Evolutionary conservation across 1,284 basidiomycete genomes (phyloP).

Genomic region (Pholiota adiposa): DNA sequence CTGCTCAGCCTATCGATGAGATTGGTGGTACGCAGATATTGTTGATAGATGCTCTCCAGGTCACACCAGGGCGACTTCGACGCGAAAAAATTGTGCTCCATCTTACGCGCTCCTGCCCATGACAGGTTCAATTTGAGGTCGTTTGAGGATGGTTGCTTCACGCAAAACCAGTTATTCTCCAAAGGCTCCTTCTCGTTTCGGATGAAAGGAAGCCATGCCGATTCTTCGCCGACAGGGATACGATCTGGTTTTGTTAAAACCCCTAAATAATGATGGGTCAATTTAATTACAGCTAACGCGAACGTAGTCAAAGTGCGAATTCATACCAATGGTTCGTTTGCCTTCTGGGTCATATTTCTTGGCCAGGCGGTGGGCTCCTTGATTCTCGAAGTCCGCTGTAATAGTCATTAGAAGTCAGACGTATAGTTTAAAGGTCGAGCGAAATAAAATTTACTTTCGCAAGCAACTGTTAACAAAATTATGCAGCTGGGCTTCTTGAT

Average conservation of each 20-base stretch:
- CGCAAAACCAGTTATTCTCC: conserved; percentile 71
- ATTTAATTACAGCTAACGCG: too few species aligned
- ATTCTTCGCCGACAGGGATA: conserved; percentile 65
- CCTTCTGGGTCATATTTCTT: conserved; percentile 60
- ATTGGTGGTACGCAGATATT: conserved; percentile 57
- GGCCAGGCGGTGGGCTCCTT: conserved; percentile 64
- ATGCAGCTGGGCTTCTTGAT: conserved; percentile 68
- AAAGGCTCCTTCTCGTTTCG: conserved; percentile 58
- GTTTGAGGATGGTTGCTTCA: conserved; percentile 69
- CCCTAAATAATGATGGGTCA: conserved; percentile 50
- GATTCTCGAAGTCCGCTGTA: conserved; percentile 77
- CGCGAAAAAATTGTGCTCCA: conserved; percentile 72
- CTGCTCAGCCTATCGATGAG: conserved; percentile 58
- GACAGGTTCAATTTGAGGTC: conserved; percentile 57
- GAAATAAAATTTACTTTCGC: conserved; percentile 57
- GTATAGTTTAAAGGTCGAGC: background rate
- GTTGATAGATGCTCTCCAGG: conserved; percentile 50
- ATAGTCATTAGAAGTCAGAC: background rate
- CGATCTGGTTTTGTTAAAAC: conserved; percentile 84
- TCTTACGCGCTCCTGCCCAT: conserved; percentile 58
- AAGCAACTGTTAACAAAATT: conserved; percentile 71
- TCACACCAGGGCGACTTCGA: conserved; percentile 57
- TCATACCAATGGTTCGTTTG: conserved; percentile 22
- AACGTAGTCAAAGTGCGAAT: conserved; percentile 38
- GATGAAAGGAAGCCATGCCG: conserved; percentile 61